Evolutionary conservation across 345 rosid genomes (phyloP).

Genomic region (Rhodamnia rubescens): DNA sequence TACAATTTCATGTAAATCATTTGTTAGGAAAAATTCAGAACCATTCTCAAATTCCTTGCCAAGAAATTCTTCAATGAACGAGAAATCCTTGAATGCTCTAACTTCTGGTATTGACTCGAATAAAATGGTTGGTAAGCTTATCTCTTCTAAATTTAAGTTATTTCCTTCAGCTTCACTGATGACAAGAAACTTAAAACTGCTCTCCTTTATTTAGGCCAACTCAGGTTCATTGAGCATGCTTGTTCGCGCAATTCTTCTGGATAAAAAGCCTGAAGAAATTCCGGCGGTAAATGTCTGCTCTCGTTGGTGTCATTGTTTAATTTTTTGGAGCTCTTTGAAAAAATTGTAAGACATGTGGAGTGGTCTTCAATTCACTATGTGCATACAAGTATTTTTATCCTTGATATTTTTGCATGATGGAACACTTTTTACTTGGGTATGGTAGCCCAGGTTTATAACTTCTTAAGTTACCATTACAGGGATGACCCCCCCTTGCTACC

Average conservation of each 20-base stretch:
- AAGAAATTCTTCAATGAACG: conserved; percentile 28
- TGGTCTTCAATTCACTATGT: background rate
- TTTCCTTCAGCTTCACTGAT: background rate
- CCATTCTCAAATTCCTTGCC: conserved; percentile 53
- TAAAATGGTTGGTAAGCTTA: conserved; percentile 44
- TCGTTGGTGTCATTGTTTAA: background rate
- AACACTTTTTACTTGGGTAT: background rate
- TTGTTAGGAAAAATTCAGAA: conserved; percentile 55
- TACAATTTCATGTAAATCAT: conserved; percentile 27
- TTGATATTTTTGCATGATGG: background rate
- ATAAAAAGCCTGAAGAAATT: conserved; percentile 80
- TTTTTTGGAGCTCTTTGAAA: background rate
- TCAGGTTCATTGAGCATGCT: conserved; percentile 59
- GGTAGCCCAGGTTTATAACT: background rate
- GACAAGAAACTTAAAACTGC: background rate
- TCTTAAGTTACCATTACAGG: background rate
- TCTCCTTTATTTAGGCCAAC: conserved; percentile 14
- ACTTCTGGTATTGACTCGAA: conserved; percentile 32
- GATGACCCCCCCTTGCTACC: too few relatives aligned
- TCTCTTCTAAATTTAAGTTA: background rate
- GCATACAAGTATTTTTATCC: background rate
- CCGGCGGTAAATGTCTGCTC: conserved; percentile 40
- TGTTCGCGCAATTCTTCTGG: conserved; percentile 61
- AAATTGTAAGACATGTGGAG: background rate
- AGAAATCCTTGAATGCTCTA: conserved; percentile 21